Evolutionary conservation across 2,329 filamentous ascomycete species (phyloP).

Genomic region (Allantophomopsis cytisporea): DNA sequence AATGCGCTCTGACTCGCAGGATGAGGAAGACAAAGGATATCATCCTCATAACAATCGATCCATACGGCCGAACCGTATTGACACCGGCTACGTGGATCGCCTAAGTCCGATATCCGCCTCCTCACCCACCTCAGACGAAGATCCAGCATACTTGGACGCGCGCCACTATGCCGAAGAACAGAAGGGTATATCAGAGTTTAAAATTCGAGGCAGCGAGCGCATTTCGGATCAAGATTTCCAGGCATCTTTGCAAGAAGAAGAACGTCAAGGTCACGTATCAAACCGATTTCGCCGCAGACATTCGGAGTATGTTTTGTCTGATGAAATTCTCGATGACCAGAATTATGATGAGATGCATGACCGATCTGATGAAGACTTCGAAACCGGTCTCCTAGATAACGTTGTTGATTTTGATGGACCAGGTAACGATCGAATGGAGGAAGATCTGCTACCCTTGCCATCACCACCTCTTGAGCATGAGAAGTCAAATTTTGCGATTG

Average conservation of each 20-base stretch:
- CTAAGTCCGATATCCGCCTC: conserved; percentile 4
- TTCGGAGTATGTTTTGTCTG: too few relatives aligned
- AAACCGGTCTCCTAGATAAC: neutral
- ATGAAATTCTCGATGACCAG: neutral
- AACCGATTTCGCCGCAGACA: too few relatives aligned
- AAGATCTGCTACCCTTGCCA: conserved; percentile 1
- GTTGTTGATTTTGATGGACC: neutral
- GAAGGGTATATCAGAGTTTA: neutral
- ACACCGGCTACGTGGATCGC: conserved; percentile 5
- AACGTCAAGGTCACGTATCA: too few relatives aligned
- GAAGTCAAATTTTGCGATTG: conserved; percentile 2
- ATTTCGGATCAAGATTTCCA: too few relatives aligned
- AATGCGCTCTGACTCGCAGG: neutral
- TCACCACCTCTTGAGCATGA: conserved; percentile 1
- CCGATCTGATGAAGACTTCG: neutral
- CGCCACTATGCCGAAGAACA: neutral
- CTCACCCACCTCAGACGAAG: conserved; percentile 2
- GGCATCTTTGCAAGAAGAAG: too few relatives aligned
- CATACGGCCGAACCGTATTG: conserved; percentile 6
- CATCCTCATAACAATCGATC: conserved; percentile 1
- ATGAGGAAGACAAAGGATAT: neutral
- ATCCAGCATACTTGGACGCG: neutral
- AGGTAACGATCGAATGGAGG: neutral
- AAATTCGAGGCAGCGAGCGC: too few relatives aligned
- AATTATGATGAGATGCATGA: neutral